phyloP scores from a whole-genome alignment of 108 stramenopile species.

The Fistulifera pelliculosa region DNA sequence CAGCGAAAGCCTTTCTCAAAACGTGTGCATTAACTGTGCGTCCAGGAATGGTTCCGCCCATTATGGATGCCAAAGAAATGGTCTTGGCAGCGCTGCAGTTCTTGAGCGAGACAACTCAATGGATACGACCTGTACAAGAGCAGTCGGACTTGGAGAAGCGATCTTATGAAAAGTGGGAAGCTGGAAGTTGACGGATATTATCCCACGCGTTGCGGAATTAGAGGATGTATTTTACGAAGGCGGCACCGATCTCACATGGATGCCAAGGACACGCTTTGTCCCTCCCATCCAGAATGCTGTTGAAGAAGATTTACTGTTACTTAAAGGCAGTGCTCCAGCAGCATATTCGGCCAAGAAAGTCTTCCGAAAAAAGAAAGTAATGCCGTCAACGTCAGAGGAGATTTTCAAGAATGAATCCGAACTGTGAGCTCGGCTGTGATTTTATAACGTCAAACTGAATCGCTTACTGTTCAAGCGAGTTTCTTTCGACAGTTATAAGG shows the following conservation, averaged over 20 bases:
- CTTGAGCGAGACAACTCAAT: conserved; percentile 29
- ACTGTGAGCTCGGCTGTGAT: not conserved
- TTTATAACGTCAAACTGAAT: not conserved
- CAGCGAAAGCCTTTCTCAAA: conserved; percentile 24
- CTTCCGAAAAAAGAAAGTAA: not conserved
- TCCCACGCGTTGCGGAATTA: conserved; percentile 9
- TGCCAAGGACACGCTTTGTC: conserved; percentile 20
- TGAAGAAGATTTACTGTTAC: not conserved
- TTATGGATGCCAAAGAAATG: conserved; percentile 71
- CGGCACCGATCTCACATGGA: conserved; percentile 21
- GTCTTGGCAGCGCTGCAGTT: conserved; percentile 59
- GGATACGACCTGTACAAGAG: conserved; percentile 22
- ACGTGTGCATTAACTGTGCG: conserved; percentile 42
- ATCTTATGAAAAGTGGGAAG: conserved; percentile 20
- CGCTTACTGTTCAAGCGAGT: not conserved
- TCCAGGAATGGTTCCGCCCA: conserved; percentile 55
- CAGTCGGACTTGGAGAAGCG: conserved; percentile 31
- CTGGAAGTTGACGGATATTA: conserved; percentile 23
- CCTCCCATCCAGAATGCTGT: conserved; percentile 3
- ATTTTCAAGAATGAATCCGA: not conserved
- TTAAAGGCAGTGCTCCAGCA: not conserved
- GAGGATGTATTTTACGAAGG: conserved; percentile 32
- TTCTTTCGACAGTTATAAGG: not conserved
- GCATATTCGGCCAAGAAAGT: not conserved
- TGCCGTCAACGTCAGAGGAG: not conserved